Conservation (phyloP, 345 rosid genomes). For the Raphanus sativus region DNA sequence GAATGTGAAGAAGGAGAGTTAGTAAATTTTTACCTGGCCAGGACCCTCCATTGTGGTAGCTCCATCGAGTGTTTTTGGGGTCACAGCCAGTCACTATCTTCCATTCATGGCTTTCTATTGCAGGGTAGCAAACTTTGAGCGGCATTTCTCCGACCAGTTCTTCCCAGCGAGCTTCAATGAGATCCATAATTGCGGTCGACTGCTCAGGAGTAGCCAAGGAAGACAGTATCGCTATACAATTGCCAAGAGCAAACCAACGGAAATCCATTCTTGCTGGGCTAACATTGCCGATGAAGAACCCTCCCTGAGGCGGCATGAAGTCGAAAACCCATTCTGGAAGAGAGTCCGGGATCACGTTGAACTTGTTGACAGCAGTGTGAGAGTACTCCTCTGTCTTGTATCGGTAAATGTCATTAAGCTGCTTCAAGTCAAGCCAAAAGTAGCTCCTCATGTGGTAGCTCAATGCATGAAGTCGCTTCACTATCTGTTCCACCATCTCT, state of each 20-base stretch:
- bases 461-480: constrained; percentile 86
- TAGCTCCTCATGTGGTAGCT: constrained; percentile 91
- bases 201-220: constrained; percentile 94
- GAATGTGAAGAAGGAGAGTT: neutral
- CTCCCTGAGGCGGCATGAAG: constrained; percentile 84
- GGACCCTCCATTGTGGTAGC: constrained; percentile 98
- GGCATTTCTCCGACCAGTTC: constrained; percentile 99
- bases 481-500: constrained; percentile 82
- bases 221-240: constrained; percentile 85
- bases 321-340: constrained; percentile 96
- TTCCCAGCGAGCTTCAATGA: constrained; percentile 93
- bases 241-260: constrained; percentile 95
- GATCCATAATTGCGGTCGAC: constrained; percentile 91
- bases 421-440: constrained; percentile 92
- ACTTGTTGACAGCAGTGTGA: constrained; percentile 93
- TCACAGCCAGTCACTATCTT: constrained; percentile 84
- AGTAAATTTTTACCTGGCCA: constrained; percentile 74
- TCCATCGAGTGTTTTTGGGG: constrained; percentile 96
- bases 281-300: constrained; percentile 87
- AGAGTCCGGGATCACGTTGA: constrained; percentile 93
- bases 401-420: constrained; percentile 88
- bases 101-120: constrained; percentile 95
- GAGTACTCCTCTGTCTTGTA: constrained; percentile 97
- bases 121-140: constrained; percentile 84
- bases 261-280: constrained; percentile 97